Percentiles rank a stretch among this genome's conserved stretches.
Conservation (phyloP, 192 early-diverging fungal genomes). For the Gaertneriomyces sp. region DNA sequence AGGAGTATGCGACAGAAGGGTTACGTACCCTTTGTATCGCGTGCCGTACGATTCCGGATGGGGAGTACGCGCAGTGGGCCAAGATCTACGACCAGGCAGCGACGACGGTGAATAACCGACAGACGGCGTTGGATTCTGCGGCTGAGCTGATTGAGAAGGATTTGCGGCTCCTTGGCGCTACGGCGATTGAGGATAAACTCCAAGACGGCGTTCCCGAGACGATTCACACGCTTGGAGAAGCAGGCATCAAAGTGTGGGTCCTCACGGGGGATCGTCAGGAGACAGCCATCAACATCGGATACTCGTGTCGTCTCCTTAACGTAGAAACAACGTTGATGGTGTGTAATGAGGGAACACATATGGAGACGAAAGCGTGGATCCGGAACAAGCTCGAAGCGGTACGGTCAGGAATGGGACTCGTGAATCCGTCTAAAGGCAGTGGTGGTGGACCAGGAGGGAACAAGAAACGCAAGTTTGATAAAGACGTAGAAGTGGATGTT, state of each 20-base stretch:
- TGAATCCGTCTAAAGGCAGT: background rate
- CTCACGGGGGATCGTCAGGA: slow-evolving; percentile 97
- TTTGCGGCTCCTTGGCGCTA: slow-evolving; percentile 87
- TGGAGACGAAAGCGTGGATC: slow-evolving; percentile 88
- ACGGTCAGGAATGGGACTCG: slow-evolving; percentile 29
- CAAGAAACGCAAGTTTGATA: slow-evolving; percentile 35
- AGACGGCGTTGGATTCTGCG: slow-evolving; percentile 82
- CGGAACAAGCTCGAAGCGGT: slow-evolving; percentile 80
- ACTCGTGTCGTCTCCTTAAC: slow-evolving; percentile 89
- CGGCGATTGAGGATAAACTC: slow-evolving; percentile 97
- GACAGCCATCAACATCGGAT: slow-evolving; percentile 99
- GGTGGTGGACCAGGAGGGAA: slow-evolving; percentile 2
- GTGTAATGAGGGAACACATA: slow-evolving; percentile 81
- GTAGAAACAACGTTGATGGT: slow-evolving; percentile 92
- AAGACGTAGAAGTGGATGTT: slow-evolving; percentile 37
- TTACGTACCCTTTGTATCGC: slow-evolving; percentile 95
- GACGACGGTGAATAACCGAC: slow-evolving; percentile 81
- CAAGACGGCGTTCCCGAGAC: slow-evolving; percentile 98
- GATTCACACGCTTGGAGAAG: slow-evolving; percentile 90
- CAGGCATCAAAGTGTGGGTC: slow-evolving; percentile 97
- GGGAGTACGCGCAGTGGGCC: slow-evolving; percentile 81
- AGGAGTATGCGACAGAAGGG: slow-evolving; percentile 95
- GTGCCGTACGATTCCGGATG: slow-evolving; percentile 81
- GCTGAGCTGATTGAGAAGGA: slow-evolving; percentile 96
- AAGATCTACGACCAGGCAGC: slow-evolving; percentile 74